Percentiles rank a stretch among this genome's conserved stretches.
phyloP scores from a whole-genome alignment of 2,329 filamentous ascomycete species.

The Rhynchosporium graminicola region DNA sequence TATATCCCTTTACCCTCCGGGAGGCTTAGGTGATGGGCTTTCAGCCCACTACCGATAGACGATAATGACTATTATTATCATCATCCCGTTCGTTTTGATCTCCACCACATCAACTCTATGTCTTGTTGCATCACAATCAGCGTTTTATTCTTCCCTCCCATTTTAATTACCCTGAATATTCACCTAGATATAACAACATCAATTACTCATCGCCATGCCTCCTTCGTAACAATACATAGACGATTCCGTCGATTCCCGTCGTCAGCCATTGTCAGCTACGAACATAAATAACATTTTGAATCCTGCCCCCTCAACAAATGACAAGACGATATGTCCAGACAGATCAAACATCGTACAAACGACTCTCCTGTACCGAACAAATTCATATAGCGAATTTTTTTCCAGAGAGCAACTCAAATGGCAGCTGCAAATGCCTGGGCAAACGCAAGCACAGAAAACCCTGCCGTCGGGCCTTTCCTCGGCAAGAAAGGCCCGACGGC shows the following conservation, averaged over 20 bases:
- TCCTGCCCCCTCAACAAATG: neutral
- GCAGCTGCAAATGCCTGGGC: too few relatives aligned
- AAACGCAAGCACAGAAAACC: too few relatives aligned
- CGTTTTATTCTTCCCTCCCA: too few relatives aligned
- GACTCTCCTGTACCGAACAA: neutral
- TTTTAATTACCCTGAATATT: too few relatives aligned
- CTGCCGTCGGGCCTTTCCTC: conserved; percentile 33
- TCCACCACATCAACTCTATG: too few relatives aligned
- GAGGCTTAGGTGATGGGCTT: too few relatives aligned
- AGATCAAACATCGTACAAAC: neutral
- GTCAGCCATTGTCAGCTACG: conserved; percentile 15
- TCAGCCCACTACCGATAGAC: too few relatives aligned
- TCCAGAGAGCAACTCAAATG: neutral
- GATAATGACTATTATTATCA: too few relatives aligned
- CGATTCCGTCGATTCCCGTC: neutral
- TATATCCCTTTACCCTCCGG: too few relatives aligned
- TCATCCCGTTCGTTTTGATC: too few relatives aligned
- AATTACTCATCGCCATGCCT: neutral
- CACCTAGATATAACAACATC: too few relatives aligned
- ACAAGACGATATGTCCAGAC: neutral
- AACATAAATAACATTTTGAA: conserved; percentile 17
- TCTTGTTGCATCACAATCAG: too few relatives aligned
- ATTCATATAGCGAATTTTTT: neutral
- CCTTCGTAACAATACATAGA: neutral
- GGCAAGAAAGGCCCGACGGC: conserved; percentile 48